These are phyloP conservation scores for Purshia tridentata DNA, from an alignment of 306 rosid genomes.

Conservation along the genomic window DNA sequence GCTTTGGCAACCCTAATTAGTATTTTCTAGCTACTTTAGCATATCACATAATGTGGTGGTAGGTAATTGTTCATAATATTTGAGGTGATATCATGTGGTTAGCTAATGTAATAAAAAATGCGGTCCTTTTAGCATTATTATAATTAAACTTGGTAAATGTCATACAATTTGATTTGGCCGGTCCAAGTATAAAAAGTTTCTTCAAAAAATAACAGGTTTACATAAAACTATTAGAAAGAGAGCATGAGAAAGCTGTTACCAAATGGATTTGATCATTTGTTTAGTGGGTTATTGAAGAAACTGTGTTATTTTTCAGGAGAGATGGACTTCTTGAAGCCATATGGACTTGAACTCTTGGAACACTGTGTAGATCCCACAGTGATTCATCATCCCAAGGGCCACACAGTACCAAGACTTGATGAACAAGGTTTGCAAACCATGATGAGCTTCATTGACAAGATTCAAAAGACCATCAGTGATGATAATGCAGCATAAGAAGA, in stretches of 20 bases:
- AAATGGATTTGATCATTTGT: background rate
- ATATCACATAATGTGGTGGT: too few relatives aligned
- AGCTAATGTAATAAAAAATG: too few relatives aligned
- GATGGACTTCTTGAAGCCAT: slow-evolving; percentile 61
- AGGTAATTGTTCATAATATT: too few relatives aligned
- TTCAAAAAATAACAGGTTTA: too few relatives aligned
- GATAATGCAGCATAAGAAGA: background rate
- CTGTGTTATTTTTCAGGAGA: slow-evolving; percentile 48
- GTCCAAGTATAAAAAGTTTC: too few relatives aligned
- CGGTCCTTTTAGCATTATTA: too few relatives aligned
- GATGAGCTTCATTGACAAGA: slow-evolving; percentile 49
- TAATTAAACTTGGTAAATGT: too few relatives aligned
- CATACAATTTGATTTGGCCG: too few relatives aligned
- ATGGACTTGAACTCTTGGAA: slow-evolving; percentile 54
- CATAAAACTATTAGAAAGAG: too few relatives aligned
- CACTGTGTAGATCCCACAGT: slow-evolving; percentile 50
- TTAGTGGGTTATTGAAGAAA: background rate
- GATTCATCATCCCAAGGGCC: slow-evolving; percentile 83
- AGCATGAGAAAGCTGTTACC: background rate
- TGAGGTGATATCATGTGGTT: too few relatives aligned
- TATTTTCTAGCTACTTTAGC: too few relatives aligned
- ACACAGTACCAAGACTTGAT: slow-evolving; percentile 74
- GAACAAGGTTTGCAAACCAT: slow-evolving; percentile 43
- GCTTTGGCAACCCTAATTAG: too few relatives aligned
- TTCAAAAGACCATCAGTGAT: slow-evolving; percentile 30